Evolutionary conservation across 495 filamentous ascomycete genomes (phyloP).

Genomic region (Articulospora tetracladia): DNA sequence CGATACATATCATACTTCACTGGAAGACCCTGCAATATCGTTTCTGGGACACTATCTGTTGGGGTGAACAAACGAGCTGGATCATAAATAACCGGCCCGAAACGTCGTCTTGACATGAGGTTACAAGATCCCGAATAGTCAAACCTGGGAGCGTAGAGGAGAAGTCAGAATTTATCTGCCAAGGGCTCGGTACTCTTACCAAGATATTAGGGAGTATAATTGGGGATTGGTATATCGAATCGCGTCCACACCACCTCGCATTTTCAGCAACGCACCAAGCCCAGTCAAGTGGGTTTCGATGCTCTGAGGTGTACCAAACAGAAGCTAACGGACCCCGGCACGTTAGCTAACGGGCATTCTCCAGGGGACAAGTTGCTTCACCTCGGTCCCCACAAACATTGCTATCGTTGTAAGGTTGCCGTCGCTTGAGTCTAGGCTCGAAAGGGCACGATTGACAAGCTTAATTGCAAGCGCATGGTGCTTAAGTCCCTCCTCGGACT

Average conservation of each 20-base stretch:
- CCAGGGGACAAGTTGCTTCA: neutral
- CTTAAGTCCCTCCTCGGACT: slow-evolving; percentile 3
- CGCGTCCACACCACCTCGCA: slow-evolving; percentile 7
- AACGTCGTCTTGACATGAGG: slow-evolving; percentile 1
- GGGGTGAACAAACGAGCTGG: neutral
- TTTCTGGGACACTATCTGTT: slow-evolving; percentile 1
- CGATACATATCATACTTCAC: slow-evolving; percentile 4
- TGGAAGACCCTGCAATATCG: slow-evolving; percentile 3
- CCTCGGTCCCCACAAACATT: slow-evolving; percentile 9
- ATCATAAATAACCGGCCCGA: neutral
- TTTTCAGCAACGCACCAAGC: neutral
- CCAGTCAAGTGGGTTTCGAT: slow-evolving; percentile 8
- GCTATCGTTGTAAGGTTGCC: slow-evolving; percentile 2
- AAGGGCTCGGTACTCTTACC: neutral
- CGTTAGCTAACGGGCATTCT: neutral
- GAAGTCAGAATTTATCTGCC: neutral
- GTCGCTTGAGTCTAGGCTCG: neutral
- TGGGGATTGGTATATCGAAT: slow-evolving; percentile 1
- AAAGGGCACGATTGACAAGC: slow-evolving; percentile 1
- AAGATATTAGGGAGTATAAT: slow-evolving; percentile 7
- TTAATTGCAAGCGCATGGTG: slow-evolving; percentile 4
- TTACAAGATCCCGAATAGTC: slow-evolving; percentile 10
- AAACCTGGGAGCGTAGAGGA: slow-evolving; percentile 1
- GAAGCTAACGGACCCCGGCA: neutral
- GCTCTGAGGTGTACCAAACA: neutral